Evolutionary conservation across 1,284 basidiomycete genomes (phyloP), one percentile per base, ranked within the genome.

Genomic region (Malassezia sympodialis): DNA sequence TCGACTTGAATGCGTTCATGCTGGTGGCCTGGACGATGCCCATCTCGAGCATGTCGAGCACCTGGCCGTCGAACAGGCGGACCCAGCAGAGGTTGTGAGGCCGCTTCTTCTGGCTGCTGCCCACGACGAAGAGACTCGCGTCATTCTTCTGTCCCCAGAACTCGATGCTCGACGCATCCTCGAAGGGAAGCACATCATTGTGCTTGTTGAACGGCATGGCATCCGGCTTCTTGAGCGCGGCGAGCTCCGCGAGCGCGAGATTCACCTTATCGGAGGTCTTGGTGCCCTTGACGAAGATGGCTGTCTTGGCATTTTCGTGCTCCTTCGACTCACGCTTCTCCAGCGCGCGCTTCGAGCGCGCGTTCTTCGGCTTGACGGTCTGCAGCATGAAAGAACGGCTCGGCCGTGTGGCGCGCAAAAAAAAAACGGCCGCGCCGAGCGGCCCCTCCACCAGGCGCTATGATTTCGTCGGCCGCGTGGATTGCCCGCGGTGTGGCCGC

Each of bases 141-240:
- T 98, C 94, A 77, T 98, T 98, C 79, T 98, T 99, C 32, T 79
- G 71, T 1, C 84, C 79, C 87, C 90, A 99, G 76, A 98, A 98
- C 66, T 89, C 89, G 53, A 99, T 88, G 86, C 14, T 80, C 69
- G 62, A 61, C 1, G 65, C 60, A 59, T 89, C 82, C 68, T 96
- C 93, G 72, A 99, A 96, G 2, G 94, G 94, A 47, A 87, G 84
- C 15, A 96, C 82, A 35, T 79, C 77, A 76, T 96, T 96, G 78
- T 96, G 96, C 77, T 94, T 96, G 54, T 85, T 87, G 78, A 98
- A 99, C 14, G 88, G 83, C 63, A 96, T 87, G 2, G 84, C 84
- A 67, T 94, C 62, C 0, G 72, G 72, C 53, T 74, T 74, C 57
- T 74, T 74, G 56, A 74, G 66, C 35, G 64, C 53, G 42, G 63